These are phyloP conservation scores for Thalia dealbata DNA, from an alignment of 176 grass and related monocot genomes.

Conservation along the genomic window DNA sequence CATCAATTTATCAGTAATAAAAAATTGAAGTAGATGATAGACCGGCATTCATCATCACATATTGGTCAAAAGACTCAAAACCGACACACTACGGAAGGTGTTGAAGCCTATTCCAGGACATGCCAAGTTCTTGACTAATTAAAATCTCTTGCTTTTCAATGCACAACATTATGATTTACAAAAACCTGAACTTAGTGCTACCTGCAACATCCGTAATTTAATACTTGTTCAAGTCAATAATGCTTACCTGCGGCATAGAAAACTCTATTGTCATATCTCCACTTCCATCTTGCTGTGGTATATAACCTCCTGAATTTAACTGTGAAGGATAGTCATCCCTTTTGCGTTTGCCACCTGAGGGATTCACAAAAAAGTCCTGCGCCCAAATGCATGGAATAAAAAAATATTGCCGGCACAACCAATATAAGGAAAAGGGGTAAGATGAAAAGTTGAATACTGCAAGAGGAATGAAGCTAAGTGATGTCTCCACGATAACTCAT, in stretches of 20 bases:
- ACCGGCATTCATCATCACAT: no score
- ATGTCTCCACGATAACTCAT: not conserved
- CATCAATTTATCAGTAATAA: no score
- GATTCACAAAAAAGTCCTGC: constrained; percentile 67
- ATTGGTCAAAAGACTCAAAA: no score
- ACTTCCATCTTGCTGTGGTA: constrained; percentile 97
- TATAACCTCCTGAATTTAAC: constrained; percentile 53
- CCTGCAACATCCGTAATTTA: not conserved
- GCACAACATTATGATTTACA: no score
- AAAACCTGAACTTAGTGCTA: no score
- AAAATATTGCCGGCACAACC: not conserved
- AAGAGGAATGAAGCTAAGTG: not conserved
- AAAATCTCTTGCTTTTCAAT: no score
- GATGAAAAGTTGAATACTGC: not conserved
- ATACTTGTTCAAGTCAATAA: not conserved
- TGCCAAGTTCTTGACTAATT: no score
- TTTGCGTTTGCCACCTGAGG: constrained; percentile 86
- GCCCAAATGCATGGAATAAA: not conserved
- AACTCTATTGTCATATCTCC: constrained; percentile 55
- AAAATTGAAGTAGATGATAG: no score
- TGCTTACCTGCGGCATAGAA: constrained; percentile 16
- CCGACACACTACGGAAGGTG: no score
- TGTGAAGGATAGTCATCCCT: constrained; percentile 85
- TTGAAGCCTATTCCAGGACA: no score
- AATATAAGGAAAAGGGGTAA: not conserved